Base-by-base conservation (phyloP, 345 rosid genomes). In the Acer campestre region DNA sequence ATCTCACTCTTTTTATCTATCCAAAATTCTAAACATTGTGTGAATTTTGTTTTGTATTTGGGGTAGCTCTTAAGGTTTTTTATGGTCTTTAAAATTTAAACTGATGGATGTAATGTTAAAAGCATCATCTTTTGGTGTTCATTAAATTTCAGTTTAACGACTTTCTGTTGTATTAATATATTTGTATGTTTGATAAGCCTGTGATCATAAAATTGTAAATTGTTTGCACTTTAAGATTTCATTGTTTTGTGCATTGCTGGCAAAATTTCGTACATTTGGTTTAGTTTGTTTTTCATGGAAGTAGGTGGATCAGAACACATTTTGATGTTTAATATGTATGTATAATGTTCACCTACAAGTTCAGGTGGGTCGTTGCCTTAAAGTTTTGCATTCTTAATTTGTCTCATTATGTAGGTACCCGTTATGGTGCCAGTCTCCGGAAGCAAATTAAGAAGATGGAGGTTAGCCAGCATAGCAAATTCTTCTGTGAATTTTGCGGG, bases 371-470 rank as follows among this genome's bases (percentile, higher is more conserved):
- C 29, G 10, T 44, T 17, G 7, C 23, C 18, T 25, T 7, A 7
- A 7, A 22, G 64, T 51, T 68, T 55, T 59, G 18, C 58, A 25
- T 58, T 58, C 38, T 62, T 73, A 10, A 10, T 71, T 70, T 35
- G 27, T 22, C 71, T 8, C 27, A 44, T 14, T 6, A 42, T 80
- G 68, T 67, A 92, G 97, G 94, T 75, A 90, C 97, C 77, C 88
- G 94, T 16, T 93, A 92, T 79, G 98, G 98, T 76, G 97, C 98
- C 2, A 93, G 98, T 88, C 82, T 92, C 84, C 81, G 97, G 75
- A 93, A 92, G 88, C 97, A 93, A 82, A 93, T 92, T 68, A 93
- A 91, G 90, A 91, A 92, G 86, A 92, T 92, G 98, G 93, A 91
- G 82, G 93, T 93, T 66, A 90, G 92, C 64, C 98, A 90, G 78